These are phyloP conservation scores for Nemania sp. DNA, from an alignment of 2,329 filamentous ascomycete species.

Conservation along the genomic window DNA sequence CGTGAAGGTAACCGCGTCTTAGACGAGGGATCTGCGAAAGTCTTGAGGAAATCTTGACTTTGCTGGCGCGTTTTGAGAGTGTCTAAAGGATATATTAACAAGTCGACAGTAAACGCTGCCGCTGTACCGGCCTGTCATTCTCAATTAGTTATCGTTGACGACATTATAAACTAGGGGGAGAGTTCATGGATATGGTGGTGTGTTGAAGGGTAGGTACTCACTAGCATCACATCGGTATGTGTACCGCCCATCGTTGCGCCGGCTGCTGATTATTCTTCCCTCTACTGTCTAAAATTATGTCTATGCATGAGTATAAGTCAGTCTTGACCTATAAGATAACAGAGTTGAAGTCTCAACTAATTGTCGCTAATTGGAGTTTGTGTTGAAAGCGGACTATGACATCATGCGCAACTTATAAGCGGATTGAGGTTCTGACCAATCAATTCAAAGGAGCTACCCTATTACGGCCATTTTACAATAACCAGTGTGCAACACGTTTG, in stretches of 20 bases:
- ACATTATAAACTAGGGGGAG: background rate
- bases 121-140: slow-evolving; percentile 73
- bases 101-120: slow-evolving; percentile 83
- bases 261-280: background rate
- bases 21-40: slow-evolving; percentile 62
- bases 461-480: background rate
- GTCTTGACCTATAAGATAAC: background rate
- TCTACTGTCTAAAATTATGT: background rate
- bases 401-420: slow-evolving; percentile 8
- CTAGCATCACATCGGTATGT: slow-evolving; percentile 37
- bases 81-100: slow-evolving; percentile 85
- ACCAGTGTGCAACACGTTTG: too few species aligned
- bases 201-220: slow-evolving; percentile 22
- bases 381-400: slow-evolving; percentile 15
- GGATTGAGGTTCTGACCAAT: slow-evolving; percentile 14
- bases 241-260: slow-evolving; percentile 34
- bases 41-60: slow-evolving; percentile 71
- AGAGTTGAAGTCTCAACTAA: background rate
- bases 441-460: slow-evolving; percentile 2
- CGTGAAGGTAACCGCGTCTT: slow-evolving; percentile 54
- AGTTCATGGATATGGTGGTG: background rate
- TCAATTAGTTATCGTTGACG: slow-evolving; percentile 4
- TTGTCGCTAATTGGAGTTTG: slow-evolving; percentile 3
- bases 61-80: slow-evolving; percentile 88
- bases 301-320: background rate